Conservation (phyloP, 225 moss, liverwort and hornwort genomes). For the Anthoceros angustus region DNA sequence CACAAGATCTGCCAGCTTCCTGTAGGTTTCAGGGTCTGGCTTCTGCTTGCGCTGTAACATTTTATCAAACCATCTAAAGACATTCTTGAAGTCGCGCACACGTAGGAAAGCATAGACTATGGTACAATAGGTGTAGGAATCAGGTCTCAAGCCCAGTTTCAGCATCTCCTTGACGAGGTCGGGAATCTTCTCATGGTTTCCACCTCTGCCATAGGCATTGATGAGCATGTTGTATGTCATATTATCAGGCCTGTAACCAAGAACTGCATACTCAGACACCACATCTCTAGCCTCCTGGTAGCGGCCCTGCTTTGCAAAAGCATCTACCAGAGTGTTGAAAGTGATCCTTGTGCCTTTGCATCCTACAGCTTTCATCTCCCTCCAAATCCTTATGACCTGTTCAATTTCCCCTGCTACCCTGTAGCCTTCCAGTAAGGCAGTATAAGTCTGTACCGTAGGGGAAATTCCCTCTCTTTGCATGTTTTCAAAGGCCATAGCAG, state of each 20-base stretch:
- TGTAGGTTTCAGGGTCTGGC: slow-evolving; percentile 52
- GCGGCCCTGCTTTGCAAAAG: slow-evolving; percentile 68
- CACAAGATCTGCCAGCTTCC: slow-evolving; percentile 55
- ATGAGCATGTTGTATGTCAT: slow-evolving; percentile 86
- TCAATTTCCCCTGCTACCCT: slow-evolving; percentile 45
- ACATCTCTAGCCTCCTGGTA: slow-evolving; percentile 64
- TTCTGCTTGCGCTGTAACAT: slow-evolving; percentile 40
- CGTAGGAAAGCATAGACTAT: slow-evolving; percentile 67
- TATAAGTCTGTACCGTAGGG: slow-evolving; percentile 77
- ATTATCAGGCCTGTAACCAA: slow-evolving; percentile 45
- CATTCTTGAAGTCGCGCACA: slow-evolving; percentile 54
- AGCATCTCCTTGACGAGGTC: slow-evolving; percentile 60
- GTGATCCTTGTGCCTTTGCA: slow-evolving; percentile 55
- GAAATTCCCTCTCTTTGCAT: slow-evolving; percentile 51
- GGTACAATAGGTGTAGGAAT: slow-evolving; percentile 76
- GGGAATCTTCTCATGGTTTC: slow-evolving; percentile 32
- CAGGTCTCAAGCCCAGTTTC: slow-evolving; percentile 41
- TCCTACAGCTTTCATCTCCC: slow-evolving; percentile 43
- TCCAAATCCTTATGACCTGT: slow-evolving; percentile 58
- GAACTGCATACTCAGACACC: slow-evolving; percentile 55
- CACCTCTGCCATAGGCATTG: slow-evolving; percentile 72
- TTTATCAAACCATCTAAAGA: slow-evolving; percentile 51
- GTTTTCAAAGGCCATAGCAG: slow-evolving; percentile 51
- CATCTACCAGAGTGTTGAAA: slow-evolving; percentile 63
- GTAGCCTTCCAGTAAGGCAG: slow-evolving; percentile 67